Conservation (phyloP, 306 rosid species). For the Pterocarpus santalinus region DNA sequence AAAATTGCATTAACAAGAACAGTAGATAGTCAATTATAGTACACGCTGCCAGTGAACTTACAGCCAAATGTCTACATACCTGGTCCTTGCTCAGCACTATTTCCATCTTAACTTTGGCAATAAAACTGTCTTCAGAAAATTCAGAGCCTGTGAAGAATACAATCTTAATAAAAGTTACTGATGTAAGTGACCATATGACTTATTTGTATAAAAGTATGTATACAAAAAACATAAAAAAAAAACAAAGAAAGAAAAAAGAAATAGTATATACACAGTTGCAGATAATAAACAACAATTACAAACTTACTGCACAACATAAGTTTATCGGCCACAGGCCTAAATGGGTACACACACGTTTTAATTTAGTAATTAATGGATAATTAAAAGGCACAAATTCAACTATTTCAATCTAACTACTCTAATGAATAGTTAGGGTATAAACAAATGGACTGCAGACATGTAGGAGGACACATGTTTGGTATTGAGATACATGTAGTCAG, state of each 20-base stretch:
- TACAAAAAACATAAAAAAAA: too few relatives aligned
- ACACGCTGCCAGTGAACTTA: background rate
- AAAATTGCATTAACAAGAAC: conserved; percentile 17
- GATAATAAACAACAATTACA: conserved; percentile 5
- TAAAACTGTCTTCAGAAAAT: conserved; percentile 84
- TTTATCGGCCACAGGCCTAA: conserved; percentile 30
- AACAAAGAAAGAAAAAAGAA: too few relatives aligned
- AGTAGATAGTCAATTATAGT: background rate
- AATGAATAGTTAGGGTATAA: conserved; percentile 3
- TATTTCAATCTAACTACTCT: background rate
- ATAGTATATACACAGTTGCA: background rate
- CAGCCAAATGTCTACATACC: conserved; percentile 56
- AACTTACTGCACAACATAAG: conserved; percentile 19
- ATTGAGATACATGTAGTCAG: conserved; percentile 16
- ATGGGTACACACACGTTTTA: background rate
- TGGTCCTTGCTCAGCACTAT: conserved; percentile 84
- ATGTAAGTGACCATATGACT: conserved; percentile 21
- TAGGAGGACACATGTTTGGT: conserved; percentile 1
- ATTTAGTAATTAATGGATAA: background rate
- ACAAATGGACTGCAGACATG: conserved; percentile 30
- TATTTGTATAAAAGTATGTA: conserved; percentile 1
- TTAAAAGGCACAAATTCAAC: conserved; percentile 26
- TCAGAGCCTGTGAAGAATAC: conserved; percentile 73
- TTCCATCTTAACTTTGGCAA: conserved; percentile 95
- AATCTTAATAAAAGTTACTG: conserved; percentile 25